These are phyloP conservation scores for Phylloporus sp. DNA, from an alignment of 768 basidiomycete species.

Conservation along the genomic window DNA sequence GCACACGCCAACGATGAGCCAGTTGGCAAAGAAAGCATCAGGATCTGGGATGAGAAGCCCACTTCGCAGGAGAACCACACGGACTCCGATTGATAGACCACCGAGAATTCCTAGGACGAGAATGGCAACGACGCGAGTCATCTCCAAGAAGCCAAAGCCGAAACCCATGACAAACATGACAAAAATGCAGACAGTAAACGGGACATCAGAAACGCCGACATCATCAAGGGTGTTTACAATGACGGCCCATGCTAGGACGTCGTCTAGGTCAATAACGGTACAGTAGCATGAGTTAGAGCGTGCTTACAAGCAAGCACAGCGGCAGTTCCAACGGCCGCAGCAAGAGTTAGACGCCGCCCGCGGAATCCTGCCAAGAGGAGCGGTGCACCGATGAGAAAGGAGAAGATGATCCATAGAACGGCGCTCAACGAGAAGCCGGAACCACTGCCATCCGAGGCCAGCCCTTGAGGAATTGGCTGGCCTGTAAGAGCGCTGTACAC, in stretches of 20 bases:
- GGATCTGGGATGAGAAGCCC: slow-evolving; percentile 44
- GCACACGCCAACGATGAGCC: slow-evolving; percentile 48
- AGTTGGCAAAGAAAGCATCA: slow-evolving; percentile 41
- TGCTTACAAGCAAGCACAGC: slow-evolving; percentile 42
- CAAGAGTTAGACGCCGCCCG: slow-evolving; percentile 54
- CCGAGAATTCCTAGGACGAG: slow-evolving; percentile 46
- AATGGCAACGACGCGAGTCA: slow-evolving; percentile 47
- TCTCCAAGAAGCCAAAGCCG: slow-evolving; percentile 48
- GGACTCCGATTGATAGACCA: slow-evolving; percentile 55
- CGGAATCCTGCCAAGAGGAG: slow-evolving; percentile 56
- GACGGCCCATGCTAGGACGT: slow-evolving; percentile 54
- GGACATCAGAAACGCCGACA: slow-evolving; percentile 47
- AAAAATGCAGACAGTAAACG: slow-evolving; percentile 47
- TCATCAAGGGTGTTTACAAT: slow-evolving; percentile 53
- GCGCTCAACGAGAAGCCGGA: slow-evolving; percentile 45
- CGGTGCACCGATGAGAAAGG: slow-evolving; percentile 48
- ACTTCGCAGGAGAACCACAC: slow-evolving; percentile 47
- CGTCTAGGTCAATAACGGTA: not conserved
- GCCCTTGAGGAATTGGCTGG: slow-evolving; percentile 47
- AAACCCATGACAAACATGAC: slow-evolving; percentile 50
- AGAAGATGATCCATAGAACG: slow-evolving; percentile 56
- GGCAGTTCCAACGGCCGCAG: slow-evolving; percentile 51
- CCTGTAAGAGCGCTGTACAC: slow-evolving; percentile 45
- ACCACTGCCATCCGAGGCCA: slow-evolving; percentile 59
- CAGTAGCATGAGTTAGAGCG: not conserved